Percentiles rank a stretch among this genome's conserved stretches.
Conservation (phyloP, 129 eudicot genomes). For the Artemisia tridentata region DNA sequence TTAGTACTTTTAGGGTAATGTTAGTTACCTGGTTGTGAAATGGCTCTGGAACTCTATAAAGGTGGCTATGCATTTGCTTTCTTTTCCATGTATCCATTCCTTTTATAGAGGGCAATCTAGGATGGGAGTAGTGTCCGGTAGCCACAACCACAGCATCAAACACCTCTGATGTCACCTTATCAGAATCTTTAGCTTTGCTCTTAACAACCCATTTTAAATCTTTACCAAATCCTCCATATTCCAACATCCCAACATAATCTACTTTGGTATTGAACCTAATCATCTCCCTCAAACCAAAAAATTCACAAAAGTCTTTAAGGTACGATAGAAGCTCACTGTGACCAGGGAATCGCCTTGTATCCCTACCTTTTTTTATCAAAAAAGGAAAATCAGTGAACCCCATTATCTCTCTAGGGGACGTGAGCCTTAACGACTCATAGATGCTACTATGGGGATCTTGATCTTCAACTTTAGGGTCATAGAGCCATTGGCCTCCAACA, state of each 20-base stretch:
- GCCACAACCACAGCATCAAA: slow-evolving; percentile 95
- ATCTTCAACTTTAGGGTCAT: slow-evolving; percentile 60
- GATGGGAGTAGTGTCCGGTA: slow-evolving; percentile 85
- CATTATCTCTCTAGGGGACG: slow-evolving; percentile 86
- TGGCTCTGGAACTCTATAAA: slow-evolving; percentile 78
- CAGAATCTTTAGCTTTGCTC: slow-evolving; percentile 44
- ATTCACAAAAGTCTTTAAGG: slow-evolving; percentile 64
- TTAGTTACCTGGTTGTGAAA: slow-evolving; percentile 65
- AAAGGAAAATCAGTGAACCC: slow-evolving; percentile 88
- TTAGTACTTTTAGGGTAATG: too few relatives aligned
- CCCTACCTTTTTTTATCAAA: slow-evolving; percentile 70
- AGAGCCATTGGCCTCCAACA: slow-evolving; percentile 95
- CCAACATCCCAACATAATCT: slow-evolving; percentile 70
- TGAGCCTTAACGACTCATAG: slow-evolving; percentile 65
- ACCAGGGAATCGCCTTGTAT: slow-evolving; percentile 79
- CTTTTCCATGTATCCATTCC: slow-evolving; percentile 83
- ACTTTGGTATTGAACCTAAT: slow-evolving; percentile 74
- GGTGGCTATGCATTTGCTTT: slow-evolving; percentile 81
- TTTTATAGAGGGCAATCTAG: slow-evolving; percentile 74
- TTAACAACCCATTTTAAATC: slow-evolving; percentile 69
- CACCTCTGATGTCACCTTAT: slow-evolving; percentile 57
- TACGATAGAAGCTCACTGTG: slow-evolving; percentile 67
- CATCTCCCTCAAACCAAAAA: slow-evolving; percentile 71
- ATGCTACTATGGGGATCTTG: slow-evolving; percentile 85
- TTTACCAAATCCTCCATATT: slow-evolving; percentile 37